phyloP scores from a whole-genome alignment of 495 filamentous ascomycete genomes.

The Amphirosellinia nigrospora region DNA sequence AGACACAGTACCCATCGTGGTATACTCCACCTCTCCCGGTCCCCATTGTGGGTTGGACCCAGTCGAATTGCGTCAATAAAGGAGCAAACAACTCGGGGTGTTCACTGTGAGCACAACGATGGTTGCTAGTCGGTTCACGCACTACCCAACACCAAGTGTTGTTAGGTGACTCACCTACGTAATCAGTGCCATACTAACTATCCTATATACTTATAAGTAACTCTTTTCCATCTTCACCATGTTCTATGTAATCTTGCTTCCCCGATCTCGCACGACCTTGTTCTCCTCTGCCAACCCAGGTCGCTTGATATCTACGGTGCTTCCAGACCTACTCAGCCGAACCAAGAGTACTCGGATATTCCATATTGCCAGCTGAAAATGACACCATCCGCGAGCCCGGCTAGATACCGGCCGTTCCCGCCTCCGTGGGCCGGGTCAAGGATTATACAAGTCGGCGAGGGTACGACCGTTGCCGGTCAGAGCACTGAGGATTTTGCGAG shows the following conservation, averaged over 20 bases:
- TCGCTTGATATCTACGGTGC: background rate
- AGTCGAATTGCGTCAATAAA: background rate
- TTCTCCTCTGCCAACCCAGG: too few species aligned
- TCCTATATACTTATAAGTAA: background rate
- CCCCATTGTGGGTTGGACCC: background rate
- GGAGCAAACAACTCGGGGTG: background rate
- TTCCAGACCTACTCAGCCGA: background rate
- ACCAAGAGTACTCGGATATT: background rate
- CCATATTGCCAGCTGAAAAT: background rate
- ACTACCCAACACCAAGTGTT: background rate
- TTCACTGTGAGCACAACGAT: background rate
- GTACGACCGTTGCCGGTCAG: constrained; percentile 2
- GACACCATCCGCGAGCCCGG: background rate
- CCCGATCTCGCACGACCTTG: background rate
- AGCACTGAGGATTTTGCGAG: background rate
- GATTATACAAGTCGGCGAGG: background rate
- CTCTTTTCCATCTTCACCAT: background rate
- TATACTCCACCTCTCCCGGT: background rate
- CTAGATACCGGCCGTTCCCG: background rate
- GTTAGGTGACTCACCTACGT: background rate
- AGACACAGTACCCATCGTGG: background rate
- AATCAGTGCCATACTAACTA: background rate
- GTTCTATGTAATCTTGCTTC: background rate
- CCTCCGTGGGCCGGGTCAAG: too few species aligned
- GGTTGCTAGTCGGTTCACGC: background rate